phyloP scores from a whole-genome alignment of 257 asterid species.

The Avicennia marina region DNA sequence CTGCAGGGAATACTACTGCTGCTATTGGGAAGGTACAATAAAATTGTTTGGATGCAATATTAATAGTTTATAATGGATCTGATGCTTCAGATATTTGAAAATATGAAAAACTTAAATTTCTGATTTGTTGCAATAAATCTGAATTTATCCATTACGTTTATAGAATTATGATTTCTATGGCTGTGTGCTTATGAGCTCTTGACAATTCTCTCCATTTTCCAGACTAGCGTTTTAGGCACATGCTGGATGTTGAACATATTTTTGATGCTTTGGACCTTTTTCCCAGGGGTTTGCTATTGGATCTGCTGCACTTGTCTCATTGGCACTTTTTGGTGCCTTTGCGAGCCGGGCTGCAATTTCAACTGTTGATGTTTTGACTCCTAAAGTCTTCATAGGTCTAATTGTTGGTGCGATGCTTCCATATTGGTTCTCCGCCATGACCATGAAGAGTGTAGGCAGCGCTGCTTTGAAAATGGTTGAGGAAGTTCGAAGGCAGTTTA shows the following conservation, averaged over 20 bases:
- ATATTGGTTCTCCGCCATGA: slow-evolving; percentile 96
- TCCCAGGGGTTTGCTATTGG: slow-evolving; percentile 87
- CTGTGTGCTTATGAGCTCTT: no score
- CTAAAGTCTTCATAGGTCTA: slow-evolving; percentile 78
- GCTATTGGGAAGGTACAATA: slow-evolving; percentile 82
- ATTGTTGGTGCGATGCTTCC: slow-evolving; percentile 94
- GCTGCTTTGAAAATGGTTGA: slow-evolving; percentile 95
- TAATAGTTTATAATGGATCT: neutral
- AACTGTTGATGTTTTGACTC: slow-evolving; percentile 77
- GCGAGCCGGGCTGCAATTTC: slow-evolving; percentile 78
- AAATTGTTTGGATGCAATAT: neutral
- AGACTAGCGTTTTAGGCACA: no score
- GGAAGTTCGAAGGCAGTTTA: slow-evolving; percentile 87
- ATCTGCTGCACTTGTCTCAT: slow-evolving; percentile 85
- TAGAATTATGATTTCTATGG: no score
- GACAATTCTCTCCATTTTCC: no score
- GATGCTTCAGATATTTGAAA: no score
- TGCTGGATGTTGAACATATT: neutral
- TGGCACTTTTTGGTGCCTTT: slow-evolving; percentile 85
- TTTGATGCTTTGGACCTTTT: neutral
- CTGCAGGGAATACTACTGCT: slow-evolving; percentile 97
- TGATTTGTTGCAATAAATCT: no score
- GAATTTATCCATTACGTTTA: no score
- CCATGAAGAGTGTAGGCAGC: slow-evolving; percentile 93
- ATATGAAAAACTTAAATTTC: no score